Conservation (phyloP, 2,329 filamentous ascomycete species). For the Tothia fuscella region DNA sequence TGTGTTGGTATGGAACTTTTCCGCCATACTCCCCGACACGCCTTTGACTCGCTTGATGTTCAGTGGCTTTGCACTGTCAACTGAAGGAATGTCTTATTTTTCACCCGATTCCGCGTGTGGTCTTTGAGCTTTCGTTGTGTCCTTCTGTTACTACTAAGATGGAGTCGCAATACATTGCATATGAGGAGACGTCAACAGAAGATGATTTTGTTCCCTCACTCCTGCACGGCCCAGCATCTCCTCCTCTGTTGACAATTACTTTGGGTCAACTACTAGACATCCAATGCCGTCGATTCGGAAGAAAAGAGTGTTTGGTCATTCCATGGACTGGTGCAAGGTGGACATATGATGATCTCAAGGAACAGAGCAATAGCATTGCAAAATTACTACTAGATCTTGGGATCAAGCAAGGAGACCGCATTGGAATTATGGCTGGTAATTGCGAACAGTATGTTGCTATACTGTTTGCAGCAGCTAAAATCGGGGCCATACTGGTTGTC, state of each 20-base stretch:
- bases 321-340: slow-evolving; percentile 66
- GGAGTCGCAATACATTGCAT: no score
- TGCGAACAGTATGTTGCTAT: slow-evolving; percentile 49
- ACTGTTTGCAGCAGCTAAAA: slow-evolving; percentile 55
- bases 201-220: slow-evolving; percentile 37
- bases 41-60: no score
- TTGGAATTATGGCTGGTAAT: slow-evolving; percentile 61
- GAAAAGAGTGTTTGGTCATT: slow-evolving; percentile 57
- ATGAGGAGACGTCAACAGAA: background rate
- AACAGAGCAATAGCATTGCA: slow-evolving; percentile 28
- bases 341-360: slow-evolving; percentile 41
- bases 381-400: slow-evolving; percentile 49
- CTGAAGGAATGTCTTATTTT: no score
- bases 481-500: slow-evolving; percentile 49
- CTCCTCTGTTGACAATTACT: slow-evolving; percentile 58
- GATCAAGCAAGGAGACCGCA: slow-evolving; percentile 54
- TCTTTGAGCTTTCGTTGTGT: no score
- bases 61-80: no score
- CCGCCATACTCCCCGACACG: no score
- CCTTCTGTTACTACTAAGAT: no score
- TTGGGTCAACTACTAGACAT: slow-evolving; percentile 61
- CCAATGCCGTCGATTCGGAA: slow-evolving; percentile 53
- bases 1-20: no score
- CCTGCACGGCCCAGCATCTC: slow-evolving; percentile 55
- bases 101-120: no score